Evolutionary conservation across 2,329 filamentous ascomycete genomes (phyloP), one percentile per base, ranked within the genome.

Genomic region (Elsinoe necatrix): DNA sequence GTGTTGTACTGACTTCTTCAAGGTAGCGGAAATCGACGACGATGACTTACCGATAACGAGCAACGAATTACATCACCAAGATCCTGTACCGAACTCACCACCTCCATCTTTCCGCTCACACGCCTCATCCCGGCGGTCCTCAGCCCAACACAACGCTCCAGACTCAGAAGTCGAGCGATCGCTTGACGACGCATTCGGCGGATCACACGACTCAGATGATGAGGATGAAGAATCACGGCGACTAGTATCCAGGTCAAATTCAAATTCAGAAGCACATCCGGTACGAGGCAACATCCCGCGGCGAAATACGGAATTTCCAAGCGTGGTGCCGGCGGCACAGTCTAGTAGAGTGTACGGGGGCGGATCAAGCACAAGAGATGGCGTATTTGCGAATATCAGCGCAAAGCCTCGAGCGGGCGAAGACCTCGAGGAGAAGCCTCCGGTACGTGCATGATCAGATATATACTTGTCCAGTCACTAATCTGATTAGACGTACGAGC

Each of bases 331-430:
- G 14, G 63, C 70, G 20, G 62, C 73, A 14, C 61, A 70, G 12
- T 51, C 69, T 14, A 62, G 72, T 2, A 70, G 81, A 60, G 79
- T 87, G 1, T 83, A 89, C 60, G 86, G 89, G 42, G 82, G 85
- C 55, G 85, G 85, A 21, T 81, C 66, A 43, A 67, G 84, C n/a
- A 84, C 87, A 56, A 90, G 89, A 51, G 93, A 97, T 71, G 93
- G 93, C 60, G 93, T 98, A 23, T 98, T 95, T 73, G 93, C 92
- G 56, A 98, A 98, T 69, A 73, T 98, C 63, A 89, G 83, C 63
- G 93, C 93, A 12, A 92, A 95, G 69, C 92, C 92, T 0, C 89
- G 95, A 65, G 78, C 83, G 42, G 86, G 84, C 25, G 86, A 88
- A 59, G 86, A 89, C 61, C 82, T 87, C 58, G 93, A 98, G 61